Percentiles rank a stretch among this genome's conserved stretches.
phyloP scores from a whole-genome alignment of 2,329 filamentous ascomycete species.

The Fusarium sororula region DNA sequence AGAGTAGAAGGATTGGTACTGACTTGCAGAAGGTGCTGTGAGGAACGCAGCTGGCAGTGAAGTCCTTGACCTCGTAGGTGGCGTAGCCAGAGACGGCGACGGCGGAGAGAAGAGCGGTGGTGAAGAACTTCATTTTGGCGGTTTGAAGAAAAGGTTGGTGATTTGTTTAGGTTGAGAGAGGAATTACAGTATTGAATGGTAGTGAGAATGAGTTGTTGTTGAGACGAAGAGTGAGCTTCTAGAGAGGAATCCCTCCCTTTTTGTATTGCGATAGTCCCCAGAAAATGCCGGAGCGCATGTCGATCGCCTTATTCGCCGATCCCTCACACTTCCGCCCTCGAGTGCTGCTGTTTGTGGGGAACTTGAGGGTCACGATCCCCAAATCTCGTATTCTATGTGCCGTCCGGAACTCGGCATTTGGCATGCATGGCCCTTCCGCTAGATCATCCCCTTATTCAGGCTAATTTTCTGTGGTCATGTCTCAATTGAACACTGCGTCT shows the following conservation, averaged over 20 bases:
- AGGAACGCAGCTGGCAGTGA: conserved; percentile 17
- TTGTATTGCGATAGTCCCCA: background rate
- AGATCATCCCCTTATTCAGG: background rate
- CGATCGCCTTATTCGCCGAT: conserved; percentile 8
- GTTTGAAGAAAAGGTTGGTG: background rate
- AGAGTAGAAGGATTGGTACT: background rate
- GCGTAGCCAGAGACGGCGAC: conserved; percentile 1
- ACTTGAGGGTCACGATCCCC: conserved; percentile 12
- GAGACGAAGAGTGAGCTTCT: background rate
- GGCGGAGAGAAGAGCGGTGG: conserved; percentile 15
- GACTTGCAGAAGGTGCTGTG: conserved; percentile 24
- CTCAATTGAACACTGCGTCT: background rate
- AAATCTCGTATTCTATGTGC: conserved; percentile 25
- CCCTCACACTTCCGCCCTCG: background rate
- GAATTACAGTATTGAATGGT: no score
- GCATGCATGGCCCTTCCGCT: background rate
- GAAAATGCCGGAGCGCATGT: background rate
- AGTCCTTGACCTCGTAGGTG: conserved; percentile 17
- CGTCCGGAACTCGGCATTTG: conserved; percentile 12
- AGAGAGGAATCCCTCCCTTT: background rate
- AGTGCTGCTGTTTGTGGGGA: conserved; percentile 12
- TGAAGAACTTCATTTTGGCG: conserved; percentile 32
- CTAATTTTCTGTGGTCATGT: background rate
- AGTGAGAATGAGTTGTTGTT: background rate
- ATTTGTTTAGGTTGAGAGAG: background rate